Evolutionary conservation across 306 rosid species (phyloP), one percentile per base, ranked within the genome.

Genomic region (Sindora glabra): DNA sequence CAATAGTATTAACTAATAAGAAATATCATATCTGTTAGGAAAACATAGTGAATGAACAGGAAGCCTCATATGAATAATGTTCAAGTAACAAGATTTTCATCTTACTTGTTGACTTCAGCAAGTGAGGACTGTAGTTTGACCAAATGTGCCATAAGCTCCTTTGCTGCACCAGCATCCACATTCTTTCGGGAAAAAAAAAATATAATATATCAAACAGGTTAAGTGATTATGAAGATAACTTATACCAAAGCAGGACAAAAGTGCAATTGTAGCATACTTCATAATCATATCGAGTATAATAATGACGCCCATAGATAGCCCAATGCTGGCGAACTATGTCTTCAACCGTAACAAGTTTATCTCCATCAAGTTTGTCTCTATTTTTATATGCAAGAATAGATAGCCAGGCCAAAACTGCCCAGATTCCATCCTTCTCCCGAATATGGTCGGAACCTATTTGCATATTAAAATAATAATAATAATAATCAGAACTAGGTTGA

Each of bases 331-430:
- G 90, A 76, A 94, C 97, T 62, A 94, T 86, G 78, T 94, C 95
- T 70, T 94, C 99, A 50, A 94, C 99, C 59, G 90, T 74, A 45
- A 94, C 90, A 71, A 94, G 95, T 70, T 84, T 94, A 48, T 74
- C 74, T 26, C 80, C 86, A 39, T 69, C 80, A 67, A 94, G 83
- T 45, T 80, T 80, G 54, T 77, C 90, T 82, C 86, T 94, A 62
- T 94, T 94, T 81, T 89, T 94, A 33, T 71, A 49, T 48, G 97
- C 97, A 16, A 89, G 83, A 51, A 89, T 86, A 34, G 99, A 84
- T 16, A 89, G 74, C 99, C 97, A 94, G 73, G 97, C 99, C 84
- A 89, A 75, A 64, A 94, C 99, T 38, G 99, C 97, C 99, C 97
- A 86, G 75, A 94, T 94, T 56, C 99, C 99, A 82, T 94, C 99